Base-by-base conservation (phyloP, 2,329 filamentous ascomycete species). In the Pseudopyricularia cyperi region DNA sequence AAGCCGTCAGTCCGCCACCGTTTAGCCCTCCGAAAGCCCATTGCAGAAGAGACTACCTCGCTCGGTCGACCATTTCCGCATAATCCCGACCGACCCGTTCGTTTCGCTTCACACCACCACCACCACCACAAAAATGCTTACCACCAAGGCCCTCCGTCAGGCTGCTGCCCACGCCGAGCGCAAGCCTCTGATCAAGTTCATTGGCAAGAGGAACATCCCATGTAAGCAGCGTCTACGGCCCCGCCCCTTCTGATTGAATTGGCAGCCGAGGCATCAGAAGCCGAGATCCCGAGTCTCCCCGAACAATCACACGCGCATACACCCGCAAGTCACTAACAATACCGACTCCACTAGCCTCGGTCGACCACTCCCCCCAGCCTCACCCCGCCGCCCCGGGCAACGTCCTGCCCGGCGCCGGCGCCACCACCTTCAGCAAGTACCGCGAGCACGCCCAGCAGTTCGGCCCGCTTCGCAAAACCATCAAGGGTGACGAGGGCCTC, bases 401-500 rank as follows among this genome's bases (percentile, higher is more conserved):
- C 61, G 69, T 73, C 33, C 82, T 89, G 24, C 86, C 85, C 42
- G 61, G 70, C 52, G 66, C 65, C 62, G 79, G 77, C 60, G 61
- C 65, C 56, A 67, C 75, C 57, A 80, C 77, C 55, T 90, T 90
- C 72, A 85, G 83, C 65, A 76, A 77, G 61, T 90, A 90, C 75
- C 83, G 86, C 63, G 79, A 87, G 68, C 81, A 84, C 65, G 85
- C 83, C 54, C 83, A 86, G 68, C 85, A 88, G 68, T 85, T 89
- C 64, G 86, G 86, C 33, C 86, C 86, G 15, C 77, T 90, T 54
- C 76, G 77, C 67, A 79, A 79, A 70, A 72, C 72, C 47, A 72
- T 79, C 56, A 68, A 67, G 57, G 59, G 58, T 30, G 60, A 57
- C 42, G 55, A 60, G 55, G 54, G 55, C 34, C 72, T 73, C 58